Evolutionary conservation across 164 flowering plant species (phyloP).

Genomic region (Nelumbo lutea): DNA sequence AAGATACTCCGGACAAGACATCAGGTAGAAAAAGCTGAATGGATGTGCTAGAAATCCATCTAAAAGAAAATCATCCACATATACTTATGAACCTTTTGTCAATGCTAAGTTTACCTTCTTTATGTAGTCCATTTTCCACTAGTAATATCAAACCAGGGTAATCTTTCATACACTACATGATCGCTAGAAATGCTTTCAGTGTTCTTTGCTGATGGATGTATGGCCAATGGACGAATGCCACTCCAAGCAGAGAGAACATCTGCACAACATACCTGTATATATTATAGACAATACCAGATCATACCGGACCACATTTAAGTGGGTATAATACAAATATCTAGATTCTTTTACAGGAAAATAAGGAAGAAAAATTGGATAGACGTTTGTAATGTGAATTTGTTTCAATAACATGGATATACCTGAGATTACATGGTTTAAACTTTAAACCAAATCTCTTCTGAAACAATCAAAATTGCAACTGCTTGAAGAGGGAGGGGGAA

Average conservation of each 20-base stretch:
- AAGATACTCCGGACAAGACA: background rate
- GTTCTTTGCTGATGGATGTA: constrained; percentile 23
- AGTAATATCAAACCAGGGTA: constrained; percentile 22
- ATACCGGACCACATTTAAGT: too few relatives aligned
- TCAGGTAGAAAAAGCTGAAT: background rate
- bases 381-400: too few relatives aligned
- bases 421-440: too few relatives aligned
- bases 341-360: too few relatives aligned
- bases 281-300: background rate
- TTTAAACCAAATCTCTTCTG: too few relatives aligned
- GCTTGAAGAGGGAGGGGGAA: too few relatives aligned
- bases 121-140: constrained; percentile 30
- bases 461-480: too few relatives aligned
- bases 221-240: constrained; percentile 27
- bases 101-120: constrained; percentile 12
- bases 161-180: constrained; percentile 19
- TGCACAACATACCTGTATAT: constrained; percentile 13
- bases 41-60: background rate
- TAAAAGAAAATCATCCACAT: background rate
- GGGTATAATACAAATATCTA: too few relatives aligned
- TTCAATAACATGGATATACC: too few relatives aligned
- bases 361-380: too few relatives aligned
- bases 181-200: constrained; percentile 28
- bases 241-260: constrained; percentile 28
- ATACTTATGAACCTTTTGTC: background rate